Evolutionary conservation across 176 grass and related monocot species (phyloP).

Genomic region (Raddia distichophylla): DNA sequence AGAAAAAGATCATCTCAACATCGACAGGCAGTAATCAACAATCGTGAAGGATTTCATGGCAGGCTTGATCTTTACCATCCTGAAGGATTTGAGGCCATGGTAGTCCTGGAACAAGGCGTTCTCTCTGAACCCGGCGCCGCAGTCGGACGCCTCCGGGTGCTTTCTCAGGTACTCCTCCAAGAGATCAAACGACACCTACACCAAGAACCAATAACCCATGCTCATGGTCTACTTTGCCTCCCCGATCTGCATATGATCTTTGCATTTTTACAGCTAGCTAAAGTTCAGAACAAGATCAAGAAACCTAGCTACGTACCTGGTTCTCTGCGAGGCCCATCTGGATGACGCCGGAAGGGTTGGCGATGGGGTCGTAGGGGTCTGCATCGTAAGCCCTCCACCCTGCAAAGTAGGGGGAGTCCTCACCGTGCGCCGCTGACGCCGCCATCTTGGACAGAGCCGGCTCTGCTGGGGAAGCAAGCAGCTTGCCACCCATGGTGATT

Average conservation of each 20-base stretch:
- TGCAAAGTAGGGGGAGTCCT: conserved; percentile 73
- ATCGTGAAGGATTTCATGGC: conserved; percentile 36
- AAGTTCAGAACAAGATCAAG: background rate
- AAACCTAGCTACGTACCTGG: conserved; percentile 42
- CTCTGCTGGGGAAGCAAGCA: conserved; percentile 9
- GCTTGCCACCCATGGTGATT: conserved; percentile 25
- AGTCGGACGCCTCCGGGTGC: conserved; percentile 59
- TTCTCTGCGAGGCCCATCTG: conserved; percentile 84
- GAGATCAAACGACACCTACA: conserved; percentile 75
- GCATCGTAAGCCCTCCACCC: conserved; percentile 73
- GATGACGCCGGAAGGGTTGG: conserved; percentile 61
- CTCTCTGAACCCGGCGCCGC: conserved; percentile 71
- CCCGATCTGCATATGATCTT: background rate
- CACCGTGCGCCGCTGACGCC: conserved; percentile 53
- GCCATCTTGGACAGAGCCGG: conserved; percentile 49
- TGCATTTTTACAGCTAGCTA: background rate
- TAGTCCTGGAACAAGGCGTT: conserved; percentile 96
- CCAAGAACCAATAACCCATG: conserved; percentile 10
- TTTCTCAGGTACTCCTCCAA: conserved; percentile 68
- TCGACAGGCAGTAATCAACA: conserved; percentile 12
- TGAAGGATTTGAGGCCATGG: conserved; percentile 76
- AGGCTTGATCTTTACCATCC: conserved; percentile 46
- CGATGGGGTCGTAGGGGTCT: conserved; percentile 54
- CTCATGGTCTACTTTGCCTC: background rate
- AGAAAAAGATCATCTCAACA: no score